Evolutionary conservation across 768 basidiomycete species (phyloP), one percentile per base, ranked within the genome.

Genomic region (Lactarius sp.): DNA sequence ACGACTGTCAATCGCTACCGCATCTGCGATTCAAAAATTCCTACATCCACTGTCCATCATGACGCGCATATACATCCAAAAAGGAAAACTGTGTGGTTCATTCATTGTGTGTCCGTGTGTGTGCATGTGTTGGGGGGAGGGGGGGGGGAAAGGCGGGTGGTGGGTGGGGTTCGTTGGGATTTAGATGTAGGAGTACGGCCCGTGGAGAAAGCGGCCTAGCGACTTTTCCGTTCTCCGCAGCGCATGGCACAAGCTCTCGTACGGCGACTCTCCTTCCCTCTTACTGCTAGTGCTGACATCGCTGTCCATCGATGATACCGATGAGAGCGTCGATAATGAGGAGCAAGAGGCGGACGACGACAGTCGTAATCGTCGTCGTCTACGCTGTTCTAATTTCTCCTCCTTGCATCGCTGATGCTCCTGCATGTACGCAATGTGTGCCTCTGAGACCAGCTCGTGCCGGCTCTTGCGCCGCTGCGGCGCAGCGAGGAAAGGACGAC

Each of bases 371-470:
- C 12, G 39, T 6, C 6, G 39, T n/a, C 36, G 56, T 37, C 14
- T 33, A 16, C n/a, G 31, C 5, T 18, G 54, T 20, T 20, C 20
- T 41, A 27, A 5, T 22, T 22, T 31, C 18, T 31, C 56, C 8
- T 56, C 27, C 42, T 3, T 18, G 42, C 14, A 33, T 13, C 22
- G 52, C 18, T 31, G 49, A 31, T 62, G 49, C 12, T 37, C 47
- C 18, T 51, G 18, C 39, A 64, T 50, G 49, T 55, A 64, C 8
- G 63, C 53, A 16, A 52, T 22, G 49, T 64, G 49, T 8, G 63
- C 63, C 7, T 64, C 63, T 34, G 59, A 64, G 22, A 64, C 42
- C 20, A 60, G 59, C 63, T 64, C 63, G 49, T 64, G 63, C 22
- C 63, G 63, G 49, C 59, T 56, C 46, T 64, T 64, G 58, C 44